Conservation (phyloP, 441 rosid genomes). For the Corymbia citriodora region DNA sequence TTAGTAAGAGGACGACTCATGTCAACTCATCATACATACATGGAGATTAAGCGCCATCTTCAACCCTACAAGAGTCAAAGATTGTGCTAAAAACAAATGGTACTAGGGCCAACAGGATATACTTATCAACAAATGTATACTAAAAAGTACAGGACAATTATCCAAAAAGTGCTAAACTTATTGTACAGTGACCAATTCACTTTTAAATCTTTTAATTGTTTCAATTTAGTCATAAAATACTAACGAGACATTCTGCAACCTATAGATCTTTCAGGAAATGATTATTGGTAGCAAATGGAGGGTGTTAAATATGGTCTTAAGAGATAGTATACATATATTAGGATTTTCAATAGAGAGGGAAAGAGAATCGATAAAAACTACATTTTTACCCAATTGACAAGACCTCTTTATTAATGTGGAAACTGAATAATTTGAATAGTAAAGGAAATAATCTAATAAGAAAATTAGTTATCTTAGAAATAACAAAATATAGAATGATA, state of each 20-base stretch:
- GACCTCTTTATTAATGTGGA: background rate
- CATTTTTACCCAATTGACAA: background rate
- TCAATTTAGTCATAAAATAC: background rate
- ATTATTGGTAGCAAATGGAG: background rate
- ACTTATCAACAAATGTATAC: background rate
- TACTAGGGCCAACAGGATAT: background rate
- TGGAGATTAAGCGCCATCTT: background rate
- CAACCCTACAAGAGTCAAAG: background rate
- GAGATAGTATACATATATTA: background rate
- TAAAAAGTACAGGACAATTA: background rate
- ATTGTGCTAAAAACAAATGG: background rate
- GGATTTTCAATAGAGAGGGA: fast-evolving
- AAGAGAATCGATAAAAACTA: background rate
- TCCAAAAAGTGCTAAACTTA: background rate
- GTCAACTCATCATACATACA: background rate
- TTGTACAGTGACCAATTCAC: background rate
- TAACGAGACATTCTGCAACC: background rate
- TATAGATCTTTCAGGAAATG: background rate
- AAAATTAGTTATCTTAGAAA: background rate
- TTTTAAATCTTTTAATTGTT: too few species aligned
- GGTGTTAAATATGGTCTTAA: background rate
- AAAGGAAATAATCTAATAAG: background rate
- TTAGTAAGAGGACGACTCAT: background rate
- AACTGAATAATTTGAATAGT: background rate
- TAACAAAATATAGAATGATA: too few species aligned